Percentiles rank a stretch among this genome's conserved stretches.
Evolutionary conservation across 768 basidiomycete species (phyloP).

Genomic region (Infundibulicybe gibba): DNA sequence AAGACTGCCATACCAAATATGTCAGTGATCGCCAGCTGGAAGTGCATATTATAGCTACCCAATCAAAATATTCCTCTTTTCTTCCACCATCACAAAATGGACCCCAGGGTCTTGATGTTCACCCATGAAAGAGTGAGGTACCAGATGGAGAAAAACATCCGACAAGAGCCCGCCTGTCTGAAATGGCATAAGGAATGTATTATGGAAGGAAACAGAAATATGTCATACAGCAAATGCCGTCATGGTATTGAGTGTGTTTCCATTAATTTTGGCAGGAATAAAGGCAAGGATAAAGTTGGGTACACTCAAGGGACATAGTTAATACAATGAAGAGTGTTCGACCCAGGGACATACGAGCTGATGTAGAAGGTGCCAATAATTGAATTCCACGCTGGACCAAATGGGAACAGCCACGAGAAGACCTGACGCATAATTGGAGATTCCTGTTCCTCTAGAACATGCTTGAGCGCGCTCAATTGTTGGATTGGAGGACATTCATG

Average conservation of each 20-base stretch:
- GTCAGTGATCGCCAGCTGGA: background rate
- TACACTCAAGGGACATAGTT: constrained; percentile 44
- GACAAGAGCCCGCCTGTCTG: constrained; percentile 89
- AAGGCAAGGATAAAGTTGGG: constrained; percentile 95
- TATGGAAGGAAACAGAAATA: constrained; percentile 5
- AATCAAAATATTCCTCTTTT: constrained; percentile 86
- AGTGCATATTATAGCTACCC: constrained; percentile 47
- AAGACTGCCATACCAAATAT: constrained; percentile 37
- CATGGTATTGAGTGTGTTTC: constrained; percentile 87
- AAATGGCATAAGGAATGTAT: constrained; percentile 2
- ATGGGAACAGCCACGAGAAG: constrained; percentile 83
- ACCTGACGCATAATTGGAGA: constrained; percentile 78
- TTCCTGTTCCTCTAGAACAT: constrained; percentile 54
- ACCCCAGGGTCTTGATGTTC: constrained; percentile 73
- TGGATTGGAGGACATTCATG: constrained; percentile 35
- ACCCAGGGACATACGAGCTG: constrained; percentile 69
- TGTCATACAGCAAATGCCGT: constrained; percentile 82
- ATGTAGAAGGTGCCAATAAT: constrained; percentile 94
- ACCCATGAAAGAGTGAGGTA: constrained; percentile 91
- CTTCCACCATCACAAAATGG: constrained; percentile 82
- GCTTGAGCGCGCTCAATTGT: constrained; percentile 56
- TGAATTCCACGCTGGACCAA: constrained; percentile 87
- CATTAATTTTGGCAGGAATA: constrained; percentile 85
- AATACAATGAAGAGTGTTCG: constrained; percentile 6
- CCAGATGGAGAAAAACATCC: constrained; percentile 88